Evolutionary conservation across 73 alveolate genomes (phyloP).

Genomic region (Paraurostyla sp.): DNA sequence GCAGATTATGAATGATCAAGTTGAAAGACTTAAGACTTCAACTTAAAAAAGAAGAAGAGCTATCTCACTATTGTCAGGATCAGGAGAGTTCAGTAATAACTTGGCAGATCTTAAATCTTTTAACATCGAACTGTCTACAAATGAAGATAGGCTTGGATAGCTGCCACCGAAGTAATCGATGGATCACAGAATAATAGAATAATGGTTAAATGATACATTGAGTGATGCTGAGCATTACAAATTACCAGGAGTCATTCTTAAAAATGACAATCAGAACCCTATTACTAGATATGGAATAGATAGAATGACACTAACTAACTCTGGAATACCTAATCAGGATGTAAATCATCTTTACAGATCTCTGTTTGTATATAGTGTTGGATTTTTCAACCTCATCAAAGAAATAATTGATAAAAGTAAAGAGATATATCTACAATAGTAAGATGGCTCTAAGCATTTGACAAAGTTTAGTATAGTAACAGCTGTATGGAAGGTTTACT

Average conservation of each 20-base stretch:
- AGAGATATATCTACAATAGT: conserved; percentile 1
- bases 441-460: conserved; percentile 14
- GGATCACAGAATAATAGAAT: conserved; percentile 65
- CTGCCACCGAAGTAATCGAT: neutral
- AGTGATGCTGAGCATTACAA: conserved; percentile 80
- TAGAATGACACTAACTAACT: conserved; percentile 68
- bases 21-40: neutral
- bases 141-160: neutral
- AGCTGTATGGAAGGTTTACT: conserved; percentile 70
- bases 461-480: conserved; percentile 62
- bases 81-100: neutral
- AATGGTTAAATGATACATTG: conserved; percentile 81
- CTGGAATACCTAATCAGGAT: conserved; percentile 74
- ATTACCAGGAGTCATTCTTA: conserved; percentile 70
- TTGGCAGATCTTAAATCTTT: neutral
- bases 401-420: conserved; percentile 64
- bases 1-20: neutral
- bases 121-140: neutral
- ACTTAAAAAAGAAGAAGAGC: conserved; percentile 32
- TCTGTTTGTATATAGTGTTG: conserved; percentile 79
- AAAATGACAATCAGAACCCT: conserved; percentile 67
- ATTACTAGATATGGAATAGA: conserved; percentile 66
- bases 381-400: conserved; percentile 73
- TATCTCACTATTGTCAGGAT: neutral
- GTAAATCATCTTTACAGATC: conserved; percentile 74